phyloP scores from a whole-genome alignment of 805 yeast species.

The Trichomonascus vanleenenianus region DNA sequence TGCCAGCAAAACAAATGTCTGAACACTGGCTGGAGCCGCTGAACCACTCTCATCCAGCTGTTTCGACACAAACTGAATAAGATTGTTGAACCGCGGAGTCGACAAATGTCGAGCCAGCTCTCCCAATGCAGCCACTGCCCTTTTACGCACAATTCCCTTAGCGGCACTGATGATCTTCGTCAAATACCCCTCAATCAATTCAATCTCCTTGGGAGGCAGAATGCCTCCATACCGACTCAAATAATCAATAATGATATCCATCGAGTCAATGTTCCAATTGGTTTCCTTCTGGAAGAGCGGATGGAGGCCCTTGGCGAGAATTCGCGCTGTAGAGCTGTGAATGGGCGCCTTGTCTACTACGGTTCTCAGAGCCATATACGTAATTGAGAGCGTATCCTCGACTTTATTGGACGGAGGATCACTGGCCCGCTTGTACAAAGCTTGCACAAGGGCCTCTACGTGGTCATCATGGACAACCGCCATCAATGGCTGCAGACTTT shows the following conservation, averaged over 20 bases:
- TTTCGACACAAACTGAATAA: slow-evolving; percentile 12
- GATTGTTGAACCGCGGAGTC: slow-evolving; percentile 20
- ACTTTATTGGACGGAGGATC: slow-evolving; percentile 1
- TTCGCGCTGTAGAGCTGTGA: slow-evolving; percentile 17
- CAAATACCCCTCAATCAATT: slow-evolving; percentile 24
- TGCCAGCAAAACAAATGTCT: slow-evolving; percentile 10
- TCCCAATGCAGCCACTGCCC: slow-evolving; percentile 43
- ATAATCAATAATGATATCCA: slow-evolving; percentile 55
- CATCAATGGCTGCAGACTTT: slow-evolving; percentile 16
- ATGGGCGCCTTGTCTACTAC: slow-evolving; percentile 21
- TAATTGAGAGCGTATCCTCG: slow-evolving; percentile 31
- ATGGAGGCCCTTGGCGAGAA: slow-evolving; percentile 23
- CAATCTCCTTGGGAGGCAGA: slow-evolving; percentile 33
- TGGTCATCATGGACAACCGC: slow-evolving; percentile 4
- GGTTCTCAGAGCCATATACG: slow-evolving; percentile 29
- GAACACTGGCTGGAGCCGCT: slow-evolving; percentile 1
- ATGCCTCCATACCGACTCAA: slow-evolving; percentile 41
- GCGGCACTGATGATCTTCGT: slow-evolving; percentile 31
- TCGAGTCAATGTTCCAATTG: slow-evolving; percentile 39
- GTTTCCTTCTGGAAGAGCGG: slow-evolving; percentile 14
- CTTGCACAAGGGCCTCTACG: slow-evolving; percentile 5
- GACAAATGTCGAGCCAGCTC: slow-evolving; percentile 30
- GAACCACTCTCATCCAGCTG: slow-evolving; percentile 12
- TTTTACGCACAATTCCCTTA: slow-evolving; percentile 41
- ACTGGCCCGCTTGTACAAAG: slow-evolving; percentile 3